Evolutionary conservation across 345 rosid species (phyloP), one percentile per base, ranked within the genome.

Genomic region (Euphorbia pulcherrima): DNA sequence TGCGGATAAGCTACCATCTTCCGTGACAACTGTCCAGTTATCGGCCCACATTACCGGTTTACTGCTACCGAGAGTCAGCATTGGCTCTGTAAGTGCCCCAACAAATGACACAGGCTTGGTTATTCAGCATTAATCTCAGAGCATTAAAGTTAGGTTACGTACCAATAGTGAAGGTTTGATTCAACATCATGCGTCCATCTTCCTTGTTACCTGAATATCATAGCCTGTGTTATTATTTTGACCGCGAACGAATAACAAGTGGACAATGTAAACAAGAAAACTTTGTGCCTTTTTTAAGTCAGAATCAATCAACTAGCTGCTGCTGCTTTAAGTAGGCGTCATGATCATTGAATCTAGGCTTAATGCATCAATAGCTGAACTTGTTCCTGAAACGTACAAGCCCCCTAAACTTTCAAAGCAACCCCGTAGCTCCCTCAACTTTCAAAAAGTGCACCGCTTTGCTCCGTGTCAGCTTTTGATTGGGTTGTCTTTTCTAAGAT

Each of bases 161-260:
- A 89, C 92, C 96, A 1, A 87, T 87, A 8, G 98, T 90, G 83
- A 93, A 93, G 69, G 98, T 93, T 79, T 93, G 98, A 78, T 93
- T 93, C 80, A 90, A 77, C 30, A 80, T 71, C 97, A 93, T 93
- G 56, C 70, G 82, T 21, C 94, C 98, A 65, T 63, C 72, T 44
- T 83, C 92, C 64, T 80, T 84, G 83, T 90, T 93, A 71, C 98
- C 96, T 90, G 80, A 58, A 72, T 71, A 28, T 3, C 61, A 39
- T 10, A 47, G 37, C 41, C 28, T 6, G 44, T 39, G 29, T 28
- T 44, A 60, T 44, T 55, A 29, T 29, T 54, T 70, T 23, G 18
- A 23, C 10, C 11, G 2, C 8, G 10, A 57, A 57, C n/a, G 27
- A 30, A 54, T 33, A 41, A 6, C 11, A 41, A 6, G 37, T 33